Base-by-base conservation (phyloP, 1,284 basidiomycete species). In the Ganoderma lingzhi region DNA sequence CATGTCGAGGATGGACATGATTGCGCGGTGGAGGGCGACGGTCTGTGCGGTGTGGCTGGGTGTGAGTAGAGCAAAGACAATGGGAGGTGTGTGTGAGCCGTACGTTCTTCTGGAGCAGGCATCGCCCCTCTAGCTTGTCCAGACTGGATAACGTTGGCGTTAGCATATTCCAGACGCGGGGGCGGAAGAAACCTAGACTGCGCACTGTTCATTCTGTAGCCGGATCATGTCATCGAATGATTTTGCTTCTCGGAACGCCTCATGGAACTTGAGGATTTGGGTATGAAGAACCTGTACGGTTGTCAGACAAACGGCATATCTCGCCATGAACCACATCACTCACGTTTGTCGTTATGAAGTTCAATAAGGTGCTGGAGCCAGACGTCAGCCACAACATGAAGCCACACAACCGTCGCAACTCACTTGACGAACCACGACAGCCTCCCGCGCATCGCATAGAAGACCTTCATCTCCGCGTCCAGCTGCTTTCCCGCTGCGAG, bases 341-440 rank as follows among this genome's bases (percentile, higher is more conserved):
- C 68, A 94, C 93, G 77, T 93, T 86, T 37, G 90, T 92, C 53
- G 88, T 90, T 53, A 96, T 78, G 79, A 94, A 95, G 73, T 89
- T 88, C 74, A 92, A 83, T 15, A 95, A 74, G 0, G 88, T 89
- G 74, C 94, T 96, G 74, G 0, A 23, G n/a, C 9, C 37, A 3
- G 8, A n/a, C n/a, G 64, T 37, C 28, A 65, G 23, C n/a, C 23
- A 41, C 19, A 39, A 28, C 37, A 48, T n/a, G 15, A 30, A 66
- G 37, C 60, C 44, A 30, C 39, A 58, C 19, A 12, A 59, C 65
- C 51, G 6, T 51, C 37, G 53, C 42, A n/a, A 84, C 93, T 77
- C 76, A 95, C 94, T 94, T 93, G 75, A 94, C 85, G 72, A 96
- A 90, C 95, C 95, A 96, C 63, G 88, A 89, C 65, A 96, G 75